Percentiles rank a stretch among this genome's conserved stretches.
Conservation (phyloP, 2,329 filamentous ascomycete genomes). For the Claviceps paspali region DNA sequence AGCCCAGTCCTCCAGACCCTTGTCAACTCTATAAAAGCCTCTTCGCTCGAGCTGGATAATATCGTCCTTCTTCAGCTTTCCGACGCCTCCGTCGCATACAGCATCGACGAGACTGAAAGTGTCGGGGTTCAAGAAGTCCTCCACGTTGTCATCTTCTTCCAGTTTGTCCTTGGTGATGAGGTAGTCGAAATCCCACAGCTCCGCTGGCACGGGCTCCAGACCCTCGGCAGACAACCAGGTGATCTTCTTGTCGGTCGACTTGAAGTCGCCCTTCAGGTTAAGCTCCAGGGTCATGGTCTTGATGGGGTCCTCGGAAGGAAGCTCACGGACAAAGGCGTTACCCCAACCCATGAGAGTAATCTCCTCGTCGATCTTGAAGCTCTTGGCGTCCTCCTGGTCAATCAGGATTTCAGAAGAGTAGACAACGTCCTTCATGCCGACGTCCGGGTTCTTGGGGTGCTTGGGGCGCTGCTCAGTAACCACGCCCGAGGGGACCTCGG, state of each 20-base stretch:
- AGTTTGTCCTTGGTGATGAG: slow-evolving; percentile 91
- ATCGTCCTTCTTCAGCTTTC: slow-evolving; percentile 65
- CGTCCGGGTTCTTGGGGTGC: slow-evolving; percentile 74
- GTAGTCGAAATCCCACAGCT: slow-evolving; percentile 90
- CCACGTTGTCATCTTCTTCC: slow-evolving; percentile 71
- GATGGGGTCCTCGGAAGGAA: slow-evolving; percentile 43
- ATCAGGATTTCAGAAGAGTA: slow-evolving; percentile 63
- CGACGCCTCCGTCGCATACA: slow-evolving; percentile 67
- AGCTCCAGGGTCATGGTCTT: slow-evolving; percentile 65
- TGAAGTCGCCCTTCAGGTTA: slow-evolving; percentile 86
- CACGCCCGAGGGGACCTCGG: slow-evolving; percentile 47
- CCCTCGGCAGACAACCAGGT: slow-evolving; percentile 74
- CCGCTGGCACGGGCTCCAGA: slow-evolving; percentile 64
- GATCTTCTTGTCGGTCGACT: slow-evolving; percentile 91
- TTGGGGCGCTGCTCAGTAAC: slow-evolving; percentile 64
- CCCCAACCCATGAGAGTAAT: slow-evolving; percentile 97
- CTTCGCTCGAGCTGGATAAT: slow-evolving; percentile 93
- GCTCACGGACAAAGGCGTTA: slow-evolving; percentile 63
- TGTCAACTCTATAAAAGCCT: slow-evolving; percentile 81
- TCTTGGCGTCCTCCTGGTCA: slow-evolving; percentile 74
- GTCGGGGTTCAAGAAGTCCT: slow-evolving; percentile 64
- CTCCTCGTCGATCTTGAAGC: slow-evolving; percentile 73
- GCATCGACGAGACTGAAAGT: slow-evolving; percentile 64
- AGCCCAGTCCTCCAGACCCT: slow-evolving; percentile 34
- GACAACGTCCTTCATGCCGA: slow-evolving; percentile 74